These are phyloP conservation scores for Coniella vitis DNA, from an alignment of 2,329 filamentous ascomycete genomes.

Conservation along the genomic window DNA sequence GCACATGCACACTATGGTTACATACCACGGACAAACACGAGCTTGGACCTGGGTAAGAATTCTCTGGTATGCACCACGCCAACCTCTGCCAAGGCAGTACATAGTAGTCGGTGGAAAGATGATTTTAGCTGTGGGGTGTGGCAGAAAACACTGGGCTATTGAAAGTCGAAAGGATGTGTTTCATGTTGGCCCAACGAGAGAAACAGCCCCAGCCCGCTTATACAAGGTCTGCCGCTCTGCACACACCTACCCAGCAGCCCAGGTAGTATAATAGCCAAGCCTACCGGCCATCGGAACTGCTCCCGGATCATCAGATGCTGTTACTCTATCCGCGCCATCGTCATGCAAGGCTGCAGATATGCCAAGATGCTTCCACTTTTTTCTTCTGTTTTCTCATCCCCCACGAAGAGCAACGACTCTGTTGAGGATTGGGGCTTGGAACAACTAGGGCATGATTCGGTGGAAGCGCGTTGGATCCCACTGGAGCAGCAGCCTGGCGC, in stretches of 20 bases:
- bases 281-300: no score
- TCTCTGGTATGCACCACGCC: no score
- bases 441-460: background rate
- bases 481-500: background rate
- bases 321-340: background rate
- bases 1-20: no score
- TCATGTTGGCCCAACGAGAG: conserved; percentile 4
- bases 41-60: no score
- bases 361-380: background rate
- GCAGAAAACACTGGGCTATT: background rate
- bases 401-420: no score
- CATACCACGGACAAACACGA: no score
- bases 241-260: background rate
- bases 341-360: conserved; percentile 2
- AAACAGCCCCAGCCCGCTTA: background rate
- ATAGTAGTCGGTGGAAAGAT: no score
- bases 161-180: conserved; percentile 4
- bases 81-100: no score
- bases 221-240: background rate
- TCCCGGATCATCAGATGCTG: no score
- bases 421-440: no score
- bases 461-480: background rate
- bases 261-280: background rate
- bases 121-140: background rate
- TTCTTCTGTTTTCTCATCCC: background rate